Evolutionary conservation across 2,329 filamentous ascomycete species (phyloP), one percentile per base, ranked within the genome.

Genomic region (Byssothecium circinans): DNA sequence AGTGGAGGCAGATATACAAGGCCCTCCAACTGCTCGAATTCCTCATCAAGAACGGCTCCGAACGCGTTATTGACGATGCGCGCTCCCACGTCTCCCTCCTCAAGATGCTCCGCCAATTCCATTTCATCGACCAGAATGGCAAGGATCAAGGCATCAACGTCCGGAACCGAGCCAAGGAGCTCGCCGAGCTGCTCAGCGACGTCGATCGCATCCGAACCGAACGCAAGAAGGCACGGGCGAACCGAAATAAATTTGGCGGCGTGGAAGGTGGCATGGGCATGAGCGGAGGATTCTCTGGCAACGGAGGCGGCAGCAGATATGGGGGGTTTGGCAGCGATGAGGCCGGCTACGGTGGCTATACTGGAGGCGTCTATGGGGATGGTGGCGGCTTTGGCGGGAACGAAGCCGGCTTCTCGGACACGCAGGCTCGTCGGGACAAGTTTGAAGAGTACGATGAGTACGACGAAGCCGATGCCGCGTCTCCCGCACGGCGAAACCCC

Each of bases 1-100:
- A 99, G 75, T 99, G 94, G 94, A 84, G 94, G 59, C 94, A 99
- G 73, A 99, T 99, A 68, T 99, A 99, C 82, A 99, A 99, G 79
- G 80, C 80, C 8, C 85, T 99, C 19, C 94, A 97, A 79, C 81
- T 99, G 46, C 86, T 99, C 68, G 92, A 99, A 72, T 95, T 96
- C 67, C 82, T 99, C 25, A 87, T 99, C 75, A 99, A 99, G 79
- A 94, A 99, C 72, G 94, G 94, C 53, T 97, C 94, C 11, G 94
- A 99, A 73, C 83, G 94, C 45, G 94, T 99, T 30, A 92, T 99
- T 57, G 94, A 99, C 73, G 94, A 99, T 74, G 94, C 94, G 48
- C 85, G 94, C 61, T 91, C 91, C 48, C 94, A 99, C 71, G 84
- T 99, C 52, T 95, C 92, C 14, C 84, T 97, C 8, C 82, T 99